These are phyloP conservation scores for Rhytidhysteron rufulum DNA, from an alignment of 2,329 filamentous ascomycete genomes.

Conservation along the genomic window DNA sequence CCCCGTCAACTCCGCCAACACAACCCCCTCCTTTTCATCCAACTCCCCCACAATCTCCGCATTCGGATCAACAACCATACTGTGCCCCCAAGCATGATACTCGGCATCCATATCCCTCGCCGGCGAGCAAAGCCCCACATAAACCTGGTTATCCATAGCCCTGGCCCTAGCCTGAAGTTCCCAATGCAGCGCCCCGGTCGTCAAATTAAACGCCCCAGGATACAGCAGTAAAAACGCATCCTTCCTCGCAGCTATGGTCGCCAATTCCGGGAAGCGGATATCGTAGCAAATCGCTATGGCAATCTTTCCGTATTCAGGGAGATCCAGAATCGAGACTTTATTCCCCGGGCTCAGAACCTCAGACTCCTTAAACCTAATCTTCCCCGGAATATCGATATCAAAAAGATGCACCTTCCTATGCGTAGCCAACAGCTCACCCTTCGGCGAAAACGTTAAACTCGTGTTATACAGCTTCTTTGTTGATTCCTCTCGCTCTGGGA, in stretches of 20 bases:
- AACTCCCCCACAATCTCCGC: conserved; percentile 76
- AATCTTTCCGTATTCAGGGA: conserved; percentile 84
- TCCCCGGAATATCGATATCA: conserved; percentile 94
- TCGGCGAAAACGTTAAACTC: conserved; percentile 73
- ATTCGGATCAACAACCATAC: conserved; percentile 81
- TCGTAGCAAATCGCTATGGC: conserved; percentile 96
- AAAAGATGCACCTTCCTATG: conserved; percentile 96
- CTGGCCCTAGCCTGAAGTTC: conserved; percentile 74
- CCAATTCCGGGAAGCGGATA: conserved; percentile 91
- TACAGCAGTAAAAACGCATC: conserved; percentile 88
- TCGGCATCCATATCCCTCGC: conserved; percentile 71
- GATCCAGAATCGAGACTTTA: conserved; percentile 77
- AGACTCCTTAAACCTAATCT: conserved; percentile 86
- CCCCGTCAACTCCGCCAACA: conserved; percentile 67
- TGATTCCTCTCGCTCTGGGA: conserved; percentile 71
- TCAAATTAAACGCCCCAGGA: conserved; percentile 95
- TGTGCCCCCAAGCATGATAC: conserved; percentile 93
- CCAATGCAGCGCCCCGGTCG: conserved; percentile 92
- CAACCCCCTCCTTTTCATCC: conserved; percentile 71
- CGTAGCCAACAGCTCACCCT: conserved; percentile 74
- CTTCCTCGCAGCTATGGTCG: conserved; percentile 78
- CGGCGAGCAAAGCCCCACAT: conserved; percentile 88
- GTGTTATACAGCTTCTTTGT: conserved; percentile 86
- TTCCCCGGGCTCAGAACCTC: conserved; percentile 85
- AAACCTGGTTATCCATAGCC: conserved; percentile 91